These are phyloP conservation scores for Ascochyta rabiei DNA, from an alignment of 2,329 filamentous ascomycete genomes.

Conservation along the genomic window DNA sequence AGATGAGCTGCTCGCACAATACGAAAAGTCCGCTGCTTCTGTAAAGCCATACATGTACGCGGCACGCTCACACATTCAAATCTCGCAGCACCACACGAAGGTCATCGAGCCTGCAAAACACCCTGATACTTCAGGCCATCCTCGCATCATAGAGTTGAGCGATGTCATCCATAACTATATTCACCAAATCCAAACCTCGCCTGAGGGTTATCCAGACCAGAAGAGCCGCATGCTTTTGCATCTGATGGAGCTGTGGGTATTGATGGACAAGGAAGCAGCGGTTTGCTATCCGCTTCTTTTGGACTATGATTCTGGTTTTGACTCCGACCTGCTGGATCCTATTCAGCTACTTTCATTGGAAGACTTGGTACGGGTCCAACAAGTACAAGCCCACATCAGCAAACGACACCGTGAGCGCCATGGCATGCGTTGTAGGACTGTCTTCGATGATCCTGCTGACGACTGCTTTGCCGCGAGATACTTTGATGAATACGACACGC, in stretches of 20 bases:
- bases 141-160: conserved; percentile 49
- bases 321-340: conserved; percentile 58
- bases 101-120: conserved; percentile 38
- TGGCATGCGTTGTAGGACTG: conserved; percentile 40
- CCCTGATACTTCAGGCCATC: not conserved
- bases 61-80: conserved; percentile 33
- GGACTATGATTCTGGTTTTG: conserved; percentile 60
- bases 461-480: conserved; percentile 57
- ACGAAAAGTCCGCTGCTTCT: conserved; percentile 16
- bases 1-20: conserved; percentile 21
- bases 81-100: conserved; percentile 2
- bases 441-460: conserved; percentile 54
- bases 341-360: conserved; percentile 57
- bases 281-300: conserved; percentile 55
- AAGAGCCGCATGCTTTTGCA: conserved; percentile 61
- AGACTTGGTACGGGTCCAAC: conserved; percentile 59
- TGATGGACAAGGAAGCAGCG: conserved; percentile 59
- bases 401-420: conserved; percentile 38
- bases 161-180: conserved; percentile 29
- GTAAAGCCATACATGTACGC: conserved; percentile 28
- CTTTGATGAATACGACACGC: conserved; percentile 44
- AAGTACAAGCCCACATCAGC: conserved; percentile 58
- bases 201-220: conserved; percentile 55
- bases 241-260: conserved; percentile 64
- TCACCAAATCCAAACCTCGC: conserved; percentile 32